These are phyloP conservation scores for Herpetomonas samuelpessoai DNA, from an alignment of 208 protist species.

Conservation along the genomic window DNA sequence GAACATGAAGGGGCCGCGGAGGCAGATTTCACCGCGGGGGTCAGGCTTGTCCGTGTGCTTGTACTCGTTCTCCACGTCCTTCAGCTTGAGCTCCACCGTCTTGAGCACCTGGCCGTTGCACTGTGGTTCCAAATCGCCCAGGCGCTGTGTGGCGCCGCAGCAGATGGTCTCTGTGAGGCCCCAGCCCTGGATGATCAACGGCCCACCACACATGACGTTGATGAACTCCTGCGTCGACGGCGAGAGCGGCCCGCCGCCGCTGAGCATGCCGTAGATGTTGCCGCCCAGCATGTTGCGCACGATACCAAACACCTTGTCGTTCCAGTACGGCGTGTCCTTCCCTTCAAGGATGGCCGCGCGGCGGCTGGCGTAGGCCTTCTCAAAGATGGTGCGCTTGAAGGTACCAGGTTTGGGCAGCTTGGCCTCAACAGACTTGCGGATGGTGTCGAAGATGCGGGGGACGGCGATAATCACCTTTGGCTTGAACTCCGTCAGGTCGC, in stretches of 20 bases:
- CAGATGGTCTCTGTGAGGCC: slow-evolving; percentile 86
- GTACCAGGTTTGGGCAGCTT: slow-evolving; percentile 50
- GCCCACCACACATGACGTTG: slow-evolving; percentile 63
- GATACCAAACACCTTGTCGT: slow-evolving; percentile 67
- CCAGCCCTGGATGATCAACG: slow-evolving; percentile 71
- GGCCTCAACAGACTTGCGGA: slow-evolving; percentile 64
- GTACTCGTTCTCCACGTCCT: slow-evolving; percentile 77
- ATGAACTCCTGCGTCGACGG: slow-evolving; percentile 81
- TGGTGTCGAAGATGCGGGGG: slow-evolving; percentile 84
- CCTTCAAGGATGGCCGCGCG: slow-evolving; percentile 54
- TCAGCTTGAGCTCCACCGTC: slow-evolving; percentile 83
- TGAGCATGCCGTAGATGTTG: slow-evolving; percentile 43
- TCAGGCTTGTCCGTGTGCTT: slow-evolving; percentile 70
- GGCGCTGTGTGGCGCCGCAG: slow-evolving; percentile 44
- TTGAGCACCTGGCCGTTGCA: slow-evolving; percentile 64
- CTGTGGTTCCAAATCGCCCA: slow-evolving; percentile 41
- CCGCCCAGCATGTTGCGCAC: slow-evolving; percentile 61
- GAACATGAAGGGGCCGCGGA: slow-evolving; percentile 75
- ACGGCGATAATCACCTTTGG: slow-evolving; percentile 73
- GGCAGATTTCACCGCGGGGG: slow-evolving; percentile 78
- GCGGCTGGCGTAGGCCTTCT: slow-evolving; percentile 59
- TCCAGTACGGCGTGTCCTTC: slow-evolving; percentile 83
- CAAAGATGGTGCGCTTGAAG: slow-evolving; percentile 70
- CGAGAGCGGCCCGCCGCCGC: slow-evolving; percentile 73
- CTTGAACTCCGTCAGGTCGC: slow-evolving; percentile 75